phyloP scores from a whole-genome alignment of 805 yeast genomes.

The Wickerhamiella alocasiicola region DNA sequence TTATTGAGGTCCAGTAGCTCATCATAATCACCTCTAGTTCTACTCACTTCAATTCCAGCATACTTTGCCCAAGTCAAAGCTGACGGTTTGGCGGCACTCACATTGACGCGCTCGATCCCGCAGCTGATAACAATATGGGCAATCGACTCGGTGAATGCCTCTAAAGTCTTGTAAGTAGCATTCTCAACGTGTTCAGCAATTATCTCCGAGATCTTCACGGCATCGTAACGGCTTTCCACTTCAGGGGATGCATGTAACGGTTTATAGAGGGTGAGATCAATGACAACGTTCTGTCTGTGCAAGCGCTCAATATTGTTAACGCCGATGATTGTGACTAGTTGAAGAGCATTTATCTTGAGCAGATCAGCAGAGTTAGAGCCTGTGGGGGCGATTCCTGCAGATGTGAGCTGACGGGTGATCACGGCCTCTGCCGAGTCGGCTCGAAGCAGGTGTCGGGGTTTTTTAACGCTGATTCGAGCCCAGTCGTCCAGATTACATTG shows the following conservation, averaged over 20 bases:
- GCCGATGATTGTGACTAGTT: slow-evolving; percentile 71
- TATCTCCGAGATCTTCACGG: slow-evolving; percentile 35
- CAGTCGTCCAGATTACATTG: slow-evolving; percentile 36
- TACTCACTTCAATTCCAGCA: slow-evolving; percentile 69
- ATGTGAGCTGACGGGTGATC: slow-evolving; percentile 25
- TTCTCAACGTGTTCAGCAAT: slow-evolving; percentile 52
- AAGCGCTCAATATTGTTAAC: slow-evolving; percentile 83
- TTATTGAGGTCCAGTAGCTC: slow-evolving; percentile 18
- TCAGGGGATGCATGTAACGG: slow-evolving; percentile 18
- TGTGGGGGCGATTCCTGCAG: slow-evolving; percentile 18
- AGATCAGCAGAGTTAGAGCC: slow-evolving; percentile 20
- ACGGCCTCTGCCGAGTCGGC: slow-evolving; percentile 38
- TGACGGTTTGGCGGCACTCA: slow-evolving; percentile 70
- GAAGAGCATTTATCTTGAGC: slow-evolving; percentile 31
- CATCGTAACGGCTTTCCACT: slow-evolving; percentile 24
- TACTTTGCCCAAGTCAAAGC: slow-evolving; percentile 80
- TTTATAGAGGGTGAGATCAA: slow-evolving; percentile 43
- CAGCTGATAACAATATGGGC: slow-evolving; percentile 42
- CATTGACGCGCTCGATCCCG: slow-evolving; percentile 35
- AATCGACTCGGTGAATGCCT: slow-evolving; percentile 69
- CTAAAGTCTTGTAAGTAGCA: slow-evolving; percentile 84
- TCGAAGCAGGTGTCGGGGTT: slow-evolving; percentile 46
- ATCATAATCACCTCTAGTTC: slow-evolving; percentile 35
- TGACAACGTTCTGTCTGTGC: slow-evolving; percentile 59
- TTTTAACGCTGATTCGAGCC: slow-evolving; percentile 33